phyloP scores from a whole-genome alignment of 1,284 basidiomycete species.

The Ganoderma sinense region DNA sequence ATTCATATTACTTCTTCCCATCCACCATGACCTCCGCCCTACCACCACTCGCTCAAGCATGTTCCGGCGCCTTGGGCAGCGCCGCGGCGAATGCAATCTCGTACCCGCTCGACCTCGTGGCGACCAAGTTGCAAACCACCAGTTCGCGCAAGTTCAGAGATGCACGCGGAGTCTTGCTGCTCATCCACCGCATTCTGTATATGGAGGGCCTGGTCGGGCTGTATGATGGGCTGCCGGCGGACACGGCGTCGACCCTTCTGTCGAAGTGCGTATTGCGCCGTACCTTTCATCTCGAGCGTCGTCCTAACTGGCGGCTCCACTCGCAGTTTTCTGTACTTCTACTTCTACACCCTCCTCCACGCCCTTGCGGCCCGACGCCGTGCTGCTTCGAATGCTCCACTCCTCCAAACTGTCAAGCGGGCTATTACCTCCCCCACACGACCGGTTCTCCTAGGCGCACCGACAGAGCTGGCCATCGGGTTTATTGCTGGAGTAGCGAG shows the following conservation, averaged over 20 bases:
- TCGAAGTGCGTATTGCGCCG: constrained; percentile 52
- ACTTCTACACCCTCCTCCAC: constrained; percentile 44
- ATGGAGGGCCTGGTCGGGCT: constrained; percentile 52
- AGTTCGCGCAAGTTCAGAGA: constrained; percentile 45
- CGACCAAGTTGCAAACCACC: constrained; percentile 49
- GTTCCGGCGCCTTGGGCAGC: constrained; percentile 62
- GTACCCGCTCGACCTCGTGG: constrained; percentile 63
- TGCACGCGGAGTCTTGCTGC: constrained; percentile 42
- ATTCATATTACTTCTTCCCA: not conserved
- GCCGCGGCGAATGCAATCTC: constrained; percentile 58
- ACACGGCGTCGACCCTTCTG: constrained; percentile 58
- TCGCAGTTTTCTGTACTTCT: constrained; percentile 51
- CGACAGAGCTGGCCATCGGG: constrained; percentile 58
- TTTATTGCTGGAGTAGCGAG: constrained; percentile 62
- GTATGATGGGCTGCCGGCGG: constrained; percentile 57
- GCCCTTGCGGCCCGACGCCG: constrained; percentile 33
- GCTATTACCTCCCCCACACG: constrained; percentile 25
- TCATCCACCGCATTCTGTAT: constrained; percentile 46
- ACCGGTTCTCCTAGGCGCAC: constrained; percentile 38
- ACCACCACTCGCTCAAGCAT: constrained; percentile 62
- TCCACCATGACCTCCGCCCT: constrained; percentile 58
- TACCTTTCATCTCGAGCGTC: not conserved
- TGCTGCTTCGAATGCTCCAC: constrained; percentile 8
- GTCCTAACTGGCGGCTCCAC: not conserved
- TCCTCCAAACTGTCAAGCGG: constrained; percentile 19